Percentiles rank a stretch among this genome's conserved stretches.
Evolutionary conservation across 2,329 filamentous ascomycete genomes (phyloP).

Genomic region (Penicillium sclerotigenum): DNA sequence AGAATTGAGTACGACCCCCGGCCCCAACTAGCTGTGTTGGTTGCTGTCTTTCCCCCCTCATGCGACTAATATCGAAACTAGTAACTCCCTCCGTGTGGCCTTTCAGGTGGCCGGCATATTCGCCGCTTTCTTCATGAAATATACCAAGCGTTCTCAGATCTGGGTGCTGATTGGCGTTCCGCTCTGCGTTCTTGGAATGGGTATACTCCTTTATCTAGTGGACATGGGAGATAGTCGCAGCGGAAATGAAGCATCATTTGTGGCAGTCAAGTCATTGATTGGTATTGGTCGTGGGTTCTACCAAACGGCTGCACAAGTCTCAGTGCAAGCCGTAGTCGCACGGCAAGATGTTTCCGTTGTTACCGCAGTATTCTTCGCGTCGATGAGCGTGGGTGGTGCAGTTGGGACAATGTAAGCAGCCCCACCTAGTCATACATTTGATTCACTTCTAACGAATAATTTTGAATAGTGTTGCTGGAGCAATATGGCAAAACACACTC

Average conservation of each 20-base stretch:
- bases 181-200: conserved; percentile 37
- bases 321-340: conserved; percentile 36
- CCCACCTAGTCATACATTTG: background rate
- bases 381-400: conserved; percentile 33
- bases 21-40: background rate
- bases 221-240: conserved; percentile 23
- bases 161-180: conserved; percentile 34
- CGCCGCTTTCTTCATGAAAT: conserved; percentile 38
- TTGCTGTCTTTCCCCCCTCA: background rate
- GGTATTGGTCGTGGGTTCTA: conserved; percentile 39
- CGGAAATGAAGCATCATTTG: conserved; percentile 36
- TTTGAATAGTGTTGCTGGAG: conserved; percentile 30
- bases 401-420: conserved; percentile 32
- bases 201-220: conserved; percentile 25
- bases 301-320: conserved; percentile 34
- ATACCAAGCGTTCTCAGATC: conserved; percentile 35
- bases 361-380: conserved; percentile 37
- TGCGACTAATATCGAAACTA: conserved; percentile 3
- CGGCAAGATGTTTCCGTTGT: conserved; percentile 39
- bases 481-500: conserved; percentile 36
- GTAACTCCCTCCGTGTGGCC: conserved; percentile 34
- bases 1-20: conserved; percentile 18
- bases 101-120: conserved; percentile 40
- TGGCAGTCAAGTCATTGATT: conserved; percentile 34
- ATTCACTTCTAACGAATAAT: background rate